A percentile compares a stretch with the other conserved stretches of the same genome.
Conservation (phyloP, 73 alveolate species). For the Symbiodinium natans region DNA sequence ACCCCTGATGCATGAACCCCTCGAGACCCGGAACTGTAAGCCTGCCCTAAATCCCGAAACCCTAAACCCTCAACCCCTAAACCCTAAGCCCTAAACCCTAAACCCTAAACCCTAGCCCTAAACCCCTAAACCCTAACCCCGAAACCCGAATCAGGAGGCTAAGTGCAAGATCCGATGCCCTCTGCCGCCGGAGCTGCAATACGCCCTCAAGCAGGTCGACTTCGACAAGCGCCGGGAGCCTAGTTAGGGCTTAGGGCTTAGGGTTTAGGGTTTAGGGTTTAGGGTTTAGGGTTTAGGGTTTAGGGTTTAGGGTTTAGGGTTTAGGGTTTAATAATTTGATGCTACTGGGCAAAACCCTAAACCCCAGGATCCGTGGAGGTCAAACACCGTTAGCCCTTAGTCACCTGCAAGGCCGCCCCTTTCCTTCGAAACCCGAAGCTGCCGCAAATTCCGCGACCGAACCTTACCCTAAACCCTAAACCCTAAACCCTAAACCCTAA, state of each 20-base stretch:
- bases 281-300: not conserved
- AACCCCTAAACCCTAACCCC: not conserved
- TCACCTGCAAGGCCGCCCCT: no score
- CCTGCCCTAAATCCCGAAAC: not conserved
- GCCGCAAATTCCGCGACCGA: no score
- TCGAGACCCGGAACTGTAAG: not conserved
- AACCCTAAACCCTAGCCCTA: not conserved
- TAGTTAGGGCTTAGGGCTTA: not conserved
- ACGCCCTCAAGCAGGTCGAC: slow-evolving; percentile 8
- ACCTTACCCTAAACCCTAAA: no score
- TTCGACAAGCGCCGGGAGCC: not conserved
- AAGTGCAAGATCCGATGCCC: slow-evolving; percentile 41
- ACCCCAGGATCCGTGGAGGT: no score
- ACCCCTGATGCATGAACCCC: not conserved
- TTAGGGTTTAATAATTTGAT: not conserved
- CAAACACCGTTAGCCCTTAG: no score
- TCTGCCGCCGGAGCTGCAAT: slow-evolving; percentile 23
- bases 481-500: no score
- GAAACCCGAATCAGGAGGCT: not conserved
- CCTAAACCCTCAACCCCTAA: not conserved
- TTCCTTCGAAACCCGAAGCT: no score
- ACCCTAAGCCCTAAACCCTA: not conserved
- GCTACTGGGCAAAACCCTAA: no score
- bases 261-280: not conserved
- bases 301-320: not conserved